Base-by-base conservation (phyloP, 140 eudicot species). In the Anethum foeniculum region DNA sequence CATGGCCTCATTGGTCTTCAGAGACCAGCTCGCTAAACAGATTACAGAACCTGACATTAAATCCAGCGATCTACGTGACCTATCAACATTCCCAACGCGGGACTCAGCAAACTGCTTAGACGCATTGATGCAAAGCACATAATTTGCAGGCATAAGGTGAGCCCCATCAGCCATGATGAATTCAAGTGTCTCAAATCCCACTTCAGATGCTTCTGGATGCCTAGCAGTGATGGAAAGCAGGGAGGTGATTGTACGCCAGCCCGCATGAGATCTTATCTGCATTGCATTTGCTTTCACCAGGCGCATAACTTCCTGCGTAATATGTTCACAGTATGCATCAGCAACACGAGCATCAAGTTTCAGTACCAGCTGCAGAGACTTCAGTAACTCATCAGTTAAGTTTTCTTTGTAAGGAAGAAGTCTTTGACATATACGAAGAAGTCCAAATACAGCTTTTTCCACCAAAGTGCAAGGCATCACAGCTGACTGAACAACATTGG, bases 81-180 rank as follows among this genome's bases (percentile, higher is more conserved):
- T 77, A 71, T 94, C 97, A 47, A 84, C 86, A 80, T 87, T 89
- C 28, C 97, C 98, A 15, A 92, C 90, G 3, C 98, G 96, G 62
- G 98, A 94, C 89, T 92, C 98, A 18, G 98, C 98, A 87, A 94
- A 94, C 76, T 92, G 97, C 79, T 95, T 85, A 18, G 97, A 96
- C 18, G 98, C 91, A 73, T 94, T 97, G 21, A 92, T 85, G 65
- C 98, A 92, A 18, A 92, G 86, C 18, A 84, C 83, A 52, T 82
- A 92, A 81, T 92, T 94, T 13, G 94, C 84, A 3, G 96, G 94
- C 56, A 89, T 71, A 82, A 94, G 77, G 87, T 94, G 91, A 83
- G 88, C 83, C 27, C 98, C 96, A 7, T 94, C 96, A 76, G 97
- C 83, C 98, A 94, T 94, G 75, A 94, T 88, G 83, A 87, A 92